phyloP scores from a whole-genome alignment of 176 grass and related monocot species.

The Pharus latifolius region DNA sequence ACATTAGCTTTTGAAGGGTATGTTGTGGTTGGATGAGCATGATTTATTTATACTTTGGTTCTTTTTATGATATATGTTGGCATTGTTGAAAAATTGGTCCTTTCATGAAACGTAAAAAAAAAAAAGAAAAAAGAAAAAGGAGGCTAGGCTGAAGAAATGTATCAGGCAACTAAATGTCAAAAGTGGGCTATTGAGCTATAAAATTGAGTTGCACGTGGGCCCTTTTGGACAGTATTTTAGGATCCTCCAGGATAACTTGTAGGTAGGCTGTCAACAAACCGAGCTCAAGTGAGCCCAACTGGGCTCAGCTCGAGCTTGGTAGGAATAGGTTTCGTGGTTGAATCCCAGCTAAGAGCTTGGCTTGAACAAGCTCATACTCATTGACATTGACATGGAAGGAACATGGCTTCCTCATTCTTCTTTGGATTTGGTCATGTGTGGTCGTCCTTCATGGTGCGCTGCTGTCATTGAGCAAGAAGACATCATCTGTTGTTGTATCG shows the following conservation, averaged over 20 bases:
- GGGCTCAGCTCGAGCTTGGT: no score
- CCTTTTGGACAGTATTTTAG: not conserved
- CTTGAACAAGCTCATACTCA: no score
- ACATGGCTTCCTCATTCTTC: no score
- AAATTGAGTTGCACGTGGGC: not conserved
- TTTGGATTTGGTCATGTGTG: no score
- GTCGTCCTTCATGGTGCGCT: no score
- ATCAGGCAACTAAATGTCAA: not conserved
- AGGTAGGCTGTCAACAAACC: no score
- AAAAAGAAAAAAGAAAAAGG: not conserved
- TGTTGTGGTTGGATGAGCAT: constrained; percentile 1
- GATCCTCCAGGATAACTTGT: not conserved
- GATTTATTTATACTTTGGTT: constrained; percentile 7
- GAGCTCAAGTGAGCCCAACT: no score
- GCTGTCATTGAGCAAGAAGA: no score
- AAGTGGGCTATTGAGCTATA: not conserved
- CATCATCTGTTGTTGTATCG: no score
- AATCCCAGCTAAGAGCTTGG: no score
- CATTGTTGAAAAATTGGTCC: not conserved
- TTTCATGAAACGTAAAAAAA: not conserved
- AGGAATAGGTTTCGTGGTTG: no score
- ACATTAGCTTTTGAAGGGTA: constrained; percentile 87
- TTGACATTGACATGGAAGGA: no score
- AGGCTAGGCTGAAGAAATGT: not conserved
- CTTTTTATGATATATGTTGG: not conserved